Conservation (phyloP, 176 grass and related monocot genomes). For the Juncus inflexus region DNA sequence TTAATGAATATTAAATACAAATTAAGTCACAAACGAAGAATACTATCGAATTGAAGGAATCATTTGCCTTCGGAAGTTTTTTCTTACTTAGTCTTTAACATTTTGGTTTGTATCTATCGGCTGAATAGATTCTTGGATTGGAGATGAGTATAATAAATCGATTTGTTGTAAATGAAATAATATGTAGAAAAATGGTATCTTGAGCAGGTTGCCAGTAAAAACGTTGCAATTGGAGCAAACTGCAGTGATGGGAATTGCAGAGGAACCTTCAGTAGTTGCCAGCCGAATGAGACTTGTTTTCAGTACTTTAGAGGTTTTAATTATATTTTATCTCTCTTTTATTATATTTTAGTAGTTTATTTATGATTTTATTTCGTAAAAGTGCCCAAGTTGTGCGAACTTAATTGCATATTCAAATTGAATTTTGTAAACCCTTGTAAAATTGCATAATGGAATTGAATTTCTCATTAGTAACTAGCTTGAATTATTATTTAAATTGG, state of each 20-base stretch:
- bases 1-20: too few species aligned
- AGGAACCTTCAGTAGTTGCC: slow-evolving; percentile 81
- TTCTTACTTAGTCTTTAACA: too few species aligned
- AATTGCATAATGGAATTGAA: too few species aligned
- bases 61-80: too few species aligned
- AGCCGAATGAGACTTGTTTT: slow-evolving; percentile 92
- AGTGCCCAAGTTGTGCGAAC: too few species aligned
- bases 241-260: slow-evolving; percentile 70
- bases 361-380: slow-evolving; percentile 1
- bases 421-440: too few species aligned
- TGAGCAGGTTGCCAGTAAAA: slow-evolving; percentile 83
- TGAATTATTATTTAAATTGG: background rate
- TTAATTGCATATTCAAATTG: too few species aligned
- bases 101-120: too few species aligned
- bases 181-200: slow-evolving; percentile 15
- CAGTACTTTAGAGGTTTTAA: slow-evolving; percentile 82
- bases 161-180: background rate
- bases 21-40: too few species aligned
- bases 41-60: too few species aligned
- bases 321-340: background rate
- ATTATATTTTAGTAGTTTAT: background rate
- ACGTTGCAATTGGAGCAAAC: slow-evolving; percentile 88
- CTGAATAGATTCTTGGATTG: too few species aligned
- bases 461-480: too few species aligned
- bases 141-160: background rate